Evolutionary conservation across 257 asterid species (phyloP).

Genomic region (Apocynum venetum): DNA sequence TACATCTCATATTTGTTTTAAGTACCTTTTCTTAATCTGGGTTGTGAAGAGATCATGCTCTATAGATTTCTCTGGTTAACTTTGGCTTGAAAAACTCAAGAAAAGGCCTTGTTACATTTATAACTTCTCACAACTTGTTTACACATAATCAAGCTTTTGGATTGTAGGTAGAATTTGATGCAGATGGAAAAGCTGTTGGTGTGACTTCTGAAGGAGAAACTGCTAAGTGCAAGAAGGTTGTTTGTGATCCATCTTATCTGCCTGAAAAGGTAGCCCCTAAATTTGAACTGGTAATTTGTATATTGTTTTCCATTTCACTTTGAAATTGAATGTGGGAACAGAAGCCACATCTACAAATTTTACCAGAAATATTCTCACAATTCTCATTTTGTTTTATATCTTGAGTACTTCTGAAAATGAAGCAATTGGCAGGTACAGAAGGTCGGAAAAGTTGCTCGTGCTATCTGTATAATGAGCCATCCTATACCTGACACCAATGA

Average conservation of each 20-base stretch:
- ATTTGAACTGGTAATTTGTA: neutral
- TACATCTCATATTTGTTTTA: slow-evolving; percentile 2
- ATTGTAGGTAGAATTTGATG: slow-evolving; percentile 80
- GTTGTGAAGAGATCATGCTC: neutral
- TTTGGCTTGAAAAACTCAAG: neutral
- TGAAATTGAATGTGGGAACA: slow-evolving; percentile 5
- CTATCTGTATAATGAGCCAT: slow-evolving; percentile 95
- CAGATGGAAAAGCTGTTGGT: slow-evolving; percentile 67
- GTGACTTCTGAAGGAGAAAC: slow-evolving; percentile 99
- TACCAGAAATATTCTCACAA: neutral
- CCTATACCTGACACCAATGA: slow-evolving; percentile 90
- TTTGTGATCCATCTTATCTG: slow-evolving; percentile 88
- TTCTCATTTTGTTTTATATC: slow-evolving; percentile 15
- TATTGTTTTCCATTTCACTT: neutral
- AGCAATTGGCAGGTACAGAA: slow-evolving; percentile 56
- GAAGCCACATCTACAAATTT: neutral
- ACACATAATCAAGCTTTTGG: neutral
- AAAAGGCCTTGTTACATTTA: neutral
- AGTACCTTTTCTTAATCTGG: neutral
- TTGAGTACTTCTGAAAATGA: slow-evolving; percentile 13
- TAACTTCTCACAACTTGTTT: neutral
- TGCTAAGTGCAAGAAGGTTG: slow-evolving; percentile 96
- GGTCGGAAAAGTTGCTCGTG: slow-evolving; percentile 93
- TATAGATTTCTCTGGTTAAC: neutral
- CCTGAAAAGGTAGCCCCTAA: slow-evolving; percentile 60